These are phyloP conservation scores for Hirsutella thompsonii DNA, from an alignment of 2,329 filamentous ascomycete species.

Conservation along the genomic window DNA sequence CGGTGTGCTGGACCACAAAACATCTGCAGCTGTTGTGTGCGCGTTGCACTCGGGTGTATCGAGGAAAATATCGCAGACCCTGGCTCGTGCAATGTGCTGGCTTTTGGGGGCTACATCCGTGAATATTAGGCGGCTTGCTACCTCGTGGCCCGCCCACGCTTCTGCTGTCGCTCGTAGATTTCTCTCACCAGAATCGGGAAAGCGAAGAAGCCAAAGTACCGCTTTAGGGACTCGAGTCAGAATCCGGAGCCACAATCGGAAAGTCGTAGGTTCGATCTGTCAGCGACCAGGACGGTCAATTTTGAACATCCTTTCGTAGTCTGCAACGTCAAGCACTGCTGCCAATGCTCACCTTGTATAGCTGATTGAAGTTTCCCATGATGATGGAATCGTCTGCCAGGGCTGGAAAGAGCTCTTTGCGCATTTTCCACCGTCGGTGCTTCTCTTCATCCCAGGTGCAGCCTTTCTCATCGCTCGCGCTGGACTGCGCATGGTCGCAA, in stretches of 20 bases:
- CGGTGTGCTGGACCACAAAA: slow-evolving; percentile 92
- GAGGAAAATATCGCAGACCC: slow-evolving; percentile 87
- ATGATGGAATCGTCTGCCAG: slow-evolving; percentile 77
- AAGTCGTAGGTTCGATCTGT: slow-evolving; percentile 92
- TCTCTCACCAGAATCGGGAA: slow-evolving; percentile 82
- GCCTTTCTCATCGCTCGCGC: slow-evolving; percentile 52
- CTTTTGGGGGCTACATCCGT: slow-evolving; percentile 95
- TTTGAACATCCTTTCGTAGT: neutral
- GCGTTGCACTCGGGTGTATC: slow-evolving; percentile 98
- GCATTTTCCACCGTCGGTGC: slow-evolving; percentile 74
- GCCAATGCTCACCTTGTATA: slow-evolving; percentile 68
- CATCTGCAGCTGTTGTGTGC: slow-evolving; percentile 92
- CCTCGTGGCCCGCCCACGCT: slow-evolving; percentile 72
- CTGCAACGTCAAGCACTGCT: neutral
- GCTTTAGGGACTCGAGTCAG: slow-evolving; percentile 74
- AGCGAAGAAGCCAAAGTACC: slow-evolving; percentile 89
- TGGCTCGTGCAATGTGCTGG: slow-evolving; percentile 81
- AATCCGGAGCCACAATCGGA: slow-evolving; percentile 90
- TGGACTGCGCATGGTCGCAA: slow-evolving; percentile 90
- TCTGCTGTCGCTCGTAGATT: slow-evolving; percentile 72
- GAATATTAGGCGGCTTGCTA: slow-evolving; percentile 80
- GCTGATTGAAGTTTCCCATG: slow-evolving; percentile 93
- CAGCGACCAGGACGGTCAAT: neutral
- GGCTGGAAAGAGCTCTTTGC: slow-evolving; percentile 78
- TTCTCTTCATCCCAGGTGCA: slow-evolving; percentile 79